Evolutionary conservation across 2,329 filamentous ascomycete genomes (phyloP), one percentile per base, ranked within the genome.

Genomic region (Colletotrichum horii): DNA sequence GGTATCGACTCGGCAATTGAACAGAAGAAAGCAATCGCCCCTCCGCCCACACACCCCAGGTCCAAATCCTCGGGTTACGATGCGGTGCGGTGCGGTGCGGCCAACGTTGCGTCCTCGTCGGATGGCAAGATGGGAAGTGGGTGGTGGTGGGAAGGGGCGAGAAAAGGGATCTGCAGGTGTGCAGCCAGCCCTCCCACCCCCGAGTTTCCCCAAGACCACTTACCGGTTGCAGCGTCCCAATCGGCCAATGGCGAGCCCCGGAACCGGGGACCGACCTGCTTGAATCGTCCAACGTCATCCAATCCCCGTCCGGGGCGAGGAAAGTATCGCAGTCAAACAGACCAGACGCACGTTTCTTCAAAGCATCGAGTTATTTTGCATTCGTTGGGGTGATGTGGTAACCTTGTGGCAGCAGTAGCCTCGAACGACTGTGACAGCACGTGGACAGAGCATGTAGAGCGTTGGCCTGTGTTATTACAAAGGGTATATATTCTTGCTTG

Each of bases 401-500:
- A 52, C 43, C 43, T 52, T 52, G 43, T 22, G 43, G 43, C 43
- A 52, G 43, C 43, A 22, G 43, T 30, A 52, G 30, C n/a, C 64
- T 38, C 7, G 24, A 16, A 22, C 26, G 19, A 22, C 19, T 8
- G 9, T 28, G 19, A 61, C 36, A 67, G 61, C 48, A 32, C 56
- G 26, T 56, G 15, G 15, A 34, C 11, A 52, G 30, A 14, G 43
- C 58, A 60, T 36, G 67, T 60, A 36, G 32, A 32, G 55, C 8
- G 32, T 28, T 48, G 66, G 28, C 24, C 61, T 64, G 34, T 75
- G 68, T 32, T 65, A 73, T 75, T 75, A 75, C 70, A 69, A 75
- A 73, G 73, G 73, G 73, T 75, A 75, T 75, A 75, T 75, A 75
- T 73, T 73, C 70, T 74, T 68, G 26, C 70, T 74, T 68, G 26